Base-by-base conservation (phyloP, 192 early-diverging fungal species). In the Coemansia erecta region DNA sequence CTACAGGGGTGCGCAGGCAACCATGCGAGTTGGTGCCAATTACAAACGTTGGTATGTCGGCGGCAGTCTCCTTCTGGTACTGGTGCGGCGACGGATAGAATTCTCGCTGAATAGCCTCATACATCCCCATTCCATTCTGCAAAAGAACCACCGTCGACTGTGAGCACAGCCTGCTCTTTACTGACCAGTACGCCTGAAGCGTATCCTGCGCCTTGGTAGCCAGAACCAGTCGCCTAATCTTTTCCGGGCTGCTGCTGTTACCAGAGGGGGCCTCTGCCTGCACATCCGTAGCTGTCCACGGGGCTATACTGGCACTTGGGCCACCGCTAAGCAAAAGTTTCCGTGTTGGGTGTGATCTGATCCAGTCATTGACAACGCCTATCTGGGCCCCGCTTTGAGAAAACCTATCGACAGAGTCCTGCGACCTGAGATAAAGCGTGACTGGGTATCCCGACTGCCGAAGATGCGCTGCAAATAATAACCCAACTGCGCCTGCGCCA, bases 401-500 rank as follows among this genome's bases (percentile, higher is more conserved):
- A 62, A 79, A 73, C 9, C 63, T 58, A 18, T 75, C 66, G 3
- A 57, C 65, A n/a, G 77, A 56, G 5, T 80, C 66, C 15, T 80
- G 76, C 15, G 82, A 72, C 21, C 85, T 81, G 14, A 90, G 72
- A 11, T 88, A 56, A 7, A 90, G 66, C 10, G 82, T 86, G 35
- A 87, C 75, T 31, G 82, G 77, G 13, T 77, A 70, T 2, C 76
- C 70, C 15, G 72, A 59, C n/a, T 71, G 60, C 41, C 81, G 73
- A 43, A 91, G 70, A 41, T 84, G 64, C 13, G 77, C 70, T 9
- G 86, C 87, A 51, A 89, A 66, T 43, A 88, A 72, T 35, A 85
- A 76, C 4, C 89, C 89, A 17, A 89, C 79, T n/a, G 86, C 88
- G 4, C 88, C 87, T 26, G 83, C 82, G 19, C 89, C 89, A 8